phyloP scores from a whole-genome alignment of 176 grass and related monocot genomes.

The Poa pratensis region DNA sequence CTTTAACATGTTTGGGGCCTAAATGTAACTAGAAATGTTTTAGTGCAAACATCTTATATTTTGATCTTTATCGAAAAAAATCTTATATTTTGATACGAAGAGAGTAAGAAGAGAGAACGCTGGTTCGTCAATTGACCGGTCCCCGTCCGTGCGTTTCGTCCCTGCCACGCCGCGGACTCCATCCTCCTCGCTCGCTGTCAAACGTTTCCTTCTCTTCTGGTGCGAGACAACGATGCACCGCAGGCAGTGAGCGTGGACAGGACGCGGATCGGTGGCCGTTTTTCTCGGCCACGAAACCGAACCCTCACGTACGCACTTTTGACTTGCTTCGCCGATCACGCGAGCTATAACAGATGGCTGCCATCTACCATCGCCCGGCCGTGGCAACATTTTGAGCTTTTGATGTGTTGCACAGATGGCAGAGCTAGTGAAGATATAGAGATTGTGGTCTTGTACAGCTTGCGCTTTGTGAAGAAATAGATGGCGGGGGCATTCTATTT shows the following conservation, averaged over 20 bases:
- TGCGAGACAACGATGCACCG: background rate
- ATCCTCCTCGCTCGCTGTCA: background rate
- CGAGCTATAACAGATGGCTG: background rate
- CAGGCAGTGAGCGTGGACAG: background rate
- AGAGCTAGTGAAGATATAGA: background rate
- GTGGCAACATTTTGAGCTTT: background rate
- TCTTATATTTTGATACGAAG: too few species aligned
- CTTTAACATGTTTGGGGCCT: too few species aligned
- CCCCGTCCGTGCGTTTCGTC: background rate
- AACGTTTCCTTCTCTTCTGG: background rate
- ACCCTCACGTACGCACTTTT: slow-evolving; percentile 10
- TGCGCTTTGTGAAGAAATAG: too few species aligned
- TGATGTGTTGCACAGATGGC: background rate
- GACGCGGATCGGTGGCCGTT: background rate
- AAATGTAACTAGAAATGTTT: too few species aligned
- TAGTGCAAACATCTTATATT: too few species aligned
- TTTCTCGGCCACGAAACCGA: background rate
- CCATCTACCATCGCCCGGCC: background rate
- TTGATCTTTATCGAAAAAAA: too few species aligned
- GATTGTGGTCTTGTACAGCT: background rate
- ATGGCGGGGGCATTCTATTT: too few species aligned
- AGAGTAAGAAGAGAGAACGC: background rate
- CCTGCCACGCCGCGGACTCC: slow-evolving; percentile 9
- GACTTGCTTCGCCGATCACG: slow-evolving; percentile 10
- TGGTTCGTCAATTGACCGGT: background rate